Conservation (phyloP, 2,329 filamentous ascomycete genomes). For the Phialophora expanda region DNA sequence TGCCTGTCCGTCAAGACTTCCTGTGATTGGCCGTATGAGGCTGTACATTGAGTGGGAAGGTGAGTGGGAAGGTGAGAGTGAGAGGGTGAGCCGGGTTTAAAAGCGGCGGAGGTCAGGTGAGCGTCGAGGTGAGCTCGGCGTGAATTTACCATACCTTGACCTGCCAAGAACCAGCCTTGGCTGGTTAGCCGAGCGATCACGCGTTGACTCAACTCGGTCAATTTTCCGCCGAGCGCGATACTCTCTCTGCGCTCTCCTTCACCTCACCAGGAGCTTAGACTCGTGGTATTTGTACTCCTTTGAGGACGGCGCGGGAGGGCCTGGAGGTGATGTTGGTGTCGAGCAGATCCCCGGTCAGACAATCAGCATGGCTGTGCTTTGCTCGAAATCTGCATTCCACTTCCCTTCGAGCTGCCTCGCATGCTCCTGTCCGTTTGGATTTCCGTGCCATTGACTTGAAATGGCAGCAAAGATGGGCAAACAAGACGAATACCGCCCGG, state of each 20-base stretch:
- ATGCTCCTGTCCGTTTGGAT: conserved; percentile 44
- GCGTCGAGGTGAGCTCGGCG: no score
- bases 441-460: conserved; percentile 57
- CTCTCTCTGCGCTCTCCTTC: neutral
- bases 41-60: no score
- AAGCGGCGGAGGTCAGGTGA: no score
- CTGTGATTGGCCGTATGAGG: no score
- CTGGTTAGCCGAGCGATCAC: neutral
- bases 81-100: no score
- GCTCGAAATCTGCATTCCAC: conserved; percentile 23
- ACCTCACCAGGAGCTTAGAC: neutral
- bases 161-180: neutral
- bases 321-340: conserved; percentile 29
- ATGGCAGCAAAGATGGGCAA: conserved; percentile 60
- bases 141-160: no score
- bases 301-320: conserved; percentile 20
- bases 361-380: conserved; percentile 15
- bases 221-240: neutral
- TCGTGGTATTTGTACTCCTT: neutral
- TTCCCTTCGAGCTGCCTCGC: conserved; percentile 12
- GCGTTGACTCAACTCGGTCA: neutral
- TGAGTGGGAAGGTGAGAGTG: no score
- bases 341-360: conserved; percentile 7
- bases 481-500: conserved; percentile 2
- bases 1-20: no score